Conservation (phyloP, 2,329 filamentous ascomycete species). For the Aspergillus ibericus region DNA sequence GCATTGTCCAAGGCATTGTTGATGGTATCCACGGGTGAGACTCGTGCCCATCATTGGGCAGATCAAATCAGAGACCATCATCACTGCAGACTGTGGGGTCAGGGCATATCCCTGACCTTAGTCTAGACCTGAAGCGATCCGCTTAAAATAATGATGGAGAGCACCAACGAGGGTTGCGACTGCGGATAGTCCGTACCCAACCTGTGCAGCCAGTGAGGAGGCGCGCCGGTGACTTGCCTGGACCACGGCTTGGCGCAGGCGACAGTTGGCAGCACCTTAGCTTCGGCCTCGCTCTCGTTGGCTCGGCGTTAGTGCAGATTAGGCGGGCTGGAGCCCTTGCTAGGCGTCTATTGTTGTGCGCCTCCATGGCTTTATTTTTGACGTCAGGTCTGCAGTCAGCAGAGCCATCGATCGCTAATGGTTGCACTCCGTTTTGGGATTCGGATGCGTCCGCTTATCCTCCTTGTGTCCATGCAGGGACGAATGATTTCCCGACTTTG, state of each 20-base stretch:
- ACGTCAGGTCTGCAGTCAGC: conserved; percentile 5
- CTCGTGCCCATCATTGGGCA: neutral
- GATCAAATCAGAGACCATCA: neutral
- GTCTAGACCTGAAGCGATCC: neutral
- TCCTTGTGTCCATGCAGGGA: neutral
- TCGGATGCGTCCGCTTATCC: neutral
- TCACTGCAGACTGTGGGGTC: neutral
- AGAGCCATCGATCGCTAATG: neutral
- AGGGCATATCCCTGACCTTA: neutral
- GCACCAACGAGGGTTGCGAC: neutral
- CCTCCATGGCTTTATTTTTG: conserved; percentile 1
- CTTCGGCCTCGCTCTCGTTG: conserved; percentile 7
- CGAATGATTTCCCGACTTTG: neutral
- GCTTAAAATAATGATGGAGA: neutral
- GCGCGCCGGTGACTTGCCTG: conserved; percentile 1
- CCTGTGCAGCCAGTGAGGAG: neutral
- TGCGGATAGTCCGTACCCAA: neutral
- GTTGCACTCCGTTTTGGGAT: neutral
- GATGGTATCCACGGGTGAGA: neutral
- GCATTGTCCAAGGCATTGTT: neutral
- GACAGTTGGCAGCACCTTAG: conserved; percentile 7
- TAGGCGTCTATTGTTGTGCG: neutral
- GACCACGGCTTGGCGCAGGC: conserved; percentile 5
- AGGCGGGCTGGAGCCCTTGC: neutral
- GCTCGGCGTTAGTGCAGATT: conserved; percentile 7